Percentiles rank a stretch among this genome's conserved stretches.
phyloP scores from a whole-genome alignment of 257 asterid genomes.

The Fraxinus pennsylvanica region DNA sequence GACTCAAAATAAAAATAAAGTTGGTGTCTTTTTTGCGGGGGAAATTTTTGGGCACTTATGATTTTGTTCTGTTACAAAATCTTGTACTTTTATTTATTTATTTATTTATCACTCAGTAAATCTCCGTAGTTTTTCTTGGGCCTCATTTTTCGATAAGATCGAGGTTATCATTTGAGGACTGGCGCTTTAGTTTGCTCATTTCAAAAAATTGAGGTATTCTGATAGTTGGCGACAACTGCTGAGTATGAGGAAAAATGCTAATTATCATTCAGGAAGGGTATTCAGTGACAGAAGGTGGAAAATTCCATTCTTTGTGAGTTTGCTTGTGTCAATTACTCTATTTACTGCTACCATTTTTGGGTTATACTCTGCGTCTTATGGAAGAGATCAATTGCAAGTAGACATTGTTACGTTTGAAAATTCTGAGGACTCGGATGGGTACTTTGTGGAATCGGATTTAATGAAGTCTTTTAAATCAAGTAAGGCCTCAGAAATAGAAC shows the following conservation, averaged over 20 bases:
- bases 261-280: slow-evolving; percentile 64
- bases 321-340: slow-evolving; percentile 67
- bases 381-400: slow-evolving; percentile 46
- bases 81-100: slow-evolving; percentile 7
- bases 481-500: slow-evolving; percentile 45
- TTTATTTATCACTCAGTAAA: slow-evolving; percentile 10
- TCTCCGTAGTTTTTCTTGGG: slow-evolving; percentile 20
- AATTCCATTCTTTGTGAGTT: slow-evolving; percentile 72
- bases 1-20: slow-evolving; percentile 20
- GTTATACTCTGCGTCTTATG: slow-evolving; percentile 50
- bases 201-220: slow-evolving; percentile 1
- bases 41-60: slow-evolving; percentile 6
- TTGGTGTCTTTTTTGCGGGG: slow-evolving; percentile 34
- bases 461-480: slow-evolving; percentile 41
- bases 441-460: slow-evolving; percentile 72
- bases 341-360: slow-evolving; percentile 57
- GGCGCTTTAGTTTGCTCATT: background rate
- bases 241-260: slow-evolving; percentile 59
- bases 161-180: background rate
- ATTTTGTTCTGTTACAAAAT: background rate
- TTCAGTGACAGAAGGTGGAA: slow-evolving; percentile 85
- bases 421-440: slow-evolving; percentile 45
- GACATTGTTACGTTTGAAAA: slow-evolving; percentile 40
- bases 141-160: background rate
- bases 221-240: slow-evolving; percentile 3